Evolutionary conservation across 139 green algal genomes (phyloP).

Genomic region (Coccomyxa sp.): DNA sequence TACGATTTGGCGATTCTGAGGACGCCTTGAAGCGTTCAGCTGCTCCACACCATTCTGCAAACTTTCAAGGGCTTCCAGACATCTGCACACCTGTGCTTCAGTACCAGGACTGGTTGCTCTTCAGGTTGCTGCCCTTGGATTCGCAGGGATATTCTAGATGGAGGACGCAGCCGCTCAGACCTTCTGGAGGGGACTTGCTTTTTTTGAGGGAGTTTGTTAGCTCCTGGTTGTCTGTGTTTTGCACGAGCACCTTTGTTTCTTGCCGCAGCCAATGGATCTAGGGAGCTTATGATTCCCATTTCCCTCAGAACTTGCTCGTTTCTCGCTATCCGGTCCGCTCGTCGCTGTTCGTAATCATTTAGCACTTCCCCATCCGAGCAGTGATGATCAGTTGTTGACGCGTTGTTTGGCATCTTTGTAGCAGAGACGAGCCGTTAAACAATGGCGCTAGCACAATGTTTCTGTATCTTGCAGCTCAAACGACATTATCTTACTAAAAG

Average conservation of each 20-base stretch:
- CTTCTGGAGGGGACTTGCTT: background rate
- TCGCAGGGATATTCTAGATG: too few species aligned
- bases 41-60: background rate
- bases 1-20: background rate
- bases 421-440: too few species aligned
- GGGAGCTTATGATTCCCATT: background rate
- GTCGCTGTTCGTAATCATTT: background rate
- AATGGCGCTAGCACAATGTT: too few species aligned
- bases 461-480: too few species aligned
- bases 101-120: background rate
- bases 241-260: background rate
- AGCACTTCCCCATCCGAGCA: background rate
- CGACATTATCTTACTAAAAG: too few species aligned
- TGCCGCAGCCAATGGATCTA: background rate
- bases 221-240: background rate
- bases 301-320: background rate
- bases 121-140: too few species aligned
- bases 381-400: too few species aligned
- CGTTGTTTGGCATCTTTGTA: too few species aligned
- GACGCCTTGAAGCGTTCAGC: background rate
- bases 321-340: background rate
- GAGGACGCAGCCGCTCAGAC: background rate
- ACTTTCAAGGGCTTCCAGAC: background rate
- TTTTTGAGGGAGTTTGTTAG: background rate
- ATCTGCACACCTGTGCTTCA: background rate